These are phyloP conservation scores for Saturnispora besseyi DNA, from an alignment of 805 yeast genomes.

Conservation along the genomic window DNA sequence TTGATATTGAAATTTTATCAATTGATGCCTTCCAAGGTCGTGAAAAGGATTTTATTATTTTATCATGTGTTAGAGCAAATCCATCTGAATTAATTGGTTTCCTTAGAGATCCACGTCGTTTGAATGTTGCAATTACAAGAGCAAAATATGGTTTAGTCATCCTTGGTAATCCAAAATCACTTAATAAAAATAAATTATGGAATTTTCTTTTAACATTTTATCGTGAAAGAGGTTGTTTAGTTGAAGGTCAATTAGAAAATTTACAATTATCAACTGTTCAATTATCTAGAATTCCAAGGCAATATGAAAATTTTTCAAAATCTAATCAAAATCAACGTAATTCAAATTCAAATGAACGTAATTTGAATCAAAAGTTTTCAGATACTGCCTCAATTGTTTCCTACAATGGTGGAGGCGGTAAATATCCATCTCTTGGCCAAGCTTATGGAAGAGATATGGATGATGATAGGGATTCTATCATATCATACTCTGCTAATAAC, in stretches of 20 bases:
- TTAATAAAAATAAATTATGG: constrained; percentile 70
- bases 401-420: constrained; percentile 22
- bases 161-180: constrained; percentile 75
- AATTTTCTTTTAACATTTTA: constrained; percentile 65
- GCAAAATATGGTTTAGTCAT: constrained; percentile 76
- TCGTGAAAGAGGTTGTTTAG: constrained; percentile 78
- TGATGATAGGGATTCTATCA: constrained; percentile 6
- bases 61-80: constrained; percentile 58
- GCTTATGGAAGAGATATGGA: constrained; percentile 7
- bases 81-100: constrained; percentile 70
- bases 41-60: constrained; percentile 42
- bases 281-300: constrained; percentile 20
- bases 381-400: constrained; percentile 34
- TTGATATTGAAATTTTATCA: constrained; percentile 80
- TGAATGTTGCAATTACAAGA: constrained; percentile 84
- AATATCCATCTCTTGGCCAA: constrained; percentile 1
- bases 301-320: constrained; percentile 6
- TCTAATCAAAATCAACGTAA: constrained; percentile 4
- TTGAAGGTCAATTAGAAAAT: constrained; percentile 80
- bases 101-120: constrained; percentile 73
- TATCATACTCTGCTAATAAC: constrained; percentile 6
- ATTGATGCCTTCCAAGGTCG: constrained; percentile 56
- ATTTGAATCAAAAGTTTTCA: constrained; percentile 19
- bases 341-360: constrained; percentile 6
- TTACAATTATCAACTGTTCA: constrained; percentile 65